Percentiles rank a stretch among this genome's conserved stretches.
Evolutionary conservation across 768 basidiomycete genomes (phyloP).

Genomic region (Cyclocybe cylindracea): DNA sequence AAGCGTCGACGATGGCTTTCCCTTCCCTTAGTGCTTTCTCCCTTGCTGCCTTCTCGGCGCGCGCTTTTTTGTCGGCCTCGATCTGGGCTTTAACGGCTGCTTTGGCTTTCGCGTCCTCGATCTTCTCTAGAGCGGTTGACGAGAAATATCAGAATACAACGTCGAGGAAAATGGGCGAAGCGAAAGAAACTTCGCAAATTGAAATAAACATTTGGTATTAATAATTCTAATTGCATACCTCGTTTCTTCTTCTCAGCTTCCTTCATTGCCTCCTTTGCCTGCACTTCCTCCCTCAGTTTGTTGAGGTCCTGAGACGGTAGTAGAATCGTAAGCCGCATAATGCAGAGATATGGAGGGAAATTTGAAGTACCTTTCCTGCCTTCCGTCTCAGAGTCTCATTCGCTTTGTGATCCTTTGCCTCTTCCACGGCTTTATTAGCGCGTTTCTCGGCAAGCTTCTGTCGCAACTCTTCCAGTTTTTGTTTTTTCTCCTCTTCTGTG

Average conservation of each 20-base stretch:
- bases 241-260: conserved; percentile 80
- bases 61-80: conserved; percentile 72
- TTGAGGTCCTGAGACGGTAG: conserved; percentile 56
- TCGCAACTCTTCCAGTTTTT: conserved; percentile 77
- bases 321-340: not conserved
- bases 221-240: conserved; percentile 44
- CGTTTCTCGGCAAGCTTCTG: conserved; percentile 83
- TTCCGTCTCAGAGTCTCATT: conserved; percentile 86
- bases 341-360: not conserved
- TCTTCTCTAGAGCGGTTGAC: conserved; percentile 64
- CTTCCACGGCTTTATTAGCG: conserved; percentile 66
- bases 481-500: conserved; percentile 91
- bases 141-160: too few relatives aligned
- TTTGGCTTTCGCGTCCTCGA: conserved; percentile 83
- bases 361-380: conserved; percentile 63
- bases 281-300: conserved; percentile 73
- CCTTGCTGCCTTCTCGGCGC: conserved; percentile 84
- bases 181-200: not conserved
- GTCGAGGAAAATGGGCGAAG: too few relatives aligned
- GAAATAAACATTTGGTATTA: not conserved
- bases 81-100: conserved; percentile 81
- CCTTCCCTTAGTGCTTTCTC: conserved; percentile 95
- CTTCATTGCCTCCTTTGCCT: conserved; percentile 78
- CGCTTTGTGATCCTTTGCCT: conserved; percentile 68
- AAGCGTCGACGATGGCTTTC: conserved; percentile 31